phyloP scores from a whole-genome alignment of 305 asterid species.

The Fraxinus floribunda region DNA sequence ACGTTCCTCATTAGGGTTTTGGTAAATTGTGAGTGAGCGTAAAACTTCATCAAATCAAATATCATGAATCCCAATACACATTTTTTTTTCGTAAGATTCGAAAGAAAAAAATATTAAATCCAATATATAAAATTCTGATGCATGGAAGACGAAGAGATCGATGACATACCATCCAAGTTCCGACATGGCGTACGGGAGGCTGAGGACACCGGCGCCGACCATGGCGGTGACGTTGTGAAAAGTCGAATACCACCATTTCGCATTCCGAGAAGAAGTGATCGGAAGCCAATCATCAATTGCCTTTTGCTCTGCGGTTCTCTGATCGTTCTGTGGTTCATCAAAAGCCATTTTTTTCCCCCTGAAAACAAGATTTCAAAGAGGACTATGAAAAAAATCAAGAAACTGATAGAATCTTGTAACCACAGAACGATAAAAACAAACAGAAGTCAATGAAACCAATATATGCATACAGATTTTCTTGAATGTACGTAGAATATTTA shows the following conservation, averaged over 20 bases:
- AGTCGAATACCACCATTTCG: constrained; percentile 71
- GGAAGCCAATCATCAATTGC: constrained; percentile 70
- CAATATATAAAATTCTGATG: background rate
- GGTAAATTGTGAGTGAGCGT: background rate
- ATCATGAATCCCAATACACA: background rate
- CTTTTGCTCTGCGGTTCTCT: constrained; percentile 31
- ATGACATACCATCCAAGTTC: constrained; percentile 60
- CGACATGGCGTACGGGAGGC: constrained; percentile 74
- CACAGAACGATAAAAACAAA: background rate
- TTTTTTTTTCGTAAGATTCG: background rate
- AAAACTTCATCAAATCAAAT: background rate
- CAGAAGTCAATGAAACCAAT: background rate
- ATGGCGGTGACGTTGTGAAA: constrained; percentile 80
- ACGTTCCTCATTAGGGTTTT: background rate
- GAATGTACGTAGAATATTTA: background rate
- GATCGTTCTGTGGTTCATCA: background rate
- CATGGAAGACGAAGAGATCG: background rate
- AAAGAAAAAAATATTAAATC: background rate
- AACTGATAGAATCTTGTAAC: background rate
- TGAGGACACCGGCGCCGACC: constrained; percentile 81
- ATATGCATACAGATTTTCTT: background rate
- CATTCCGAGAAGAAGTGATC: constrained; percentile 44
- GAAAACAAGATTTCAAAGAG: constrained; percentile 6
- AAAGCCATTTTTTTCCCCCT: background rate
- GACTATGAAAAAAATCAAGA: background rate